Evolutionary conservation across 768 basidiomycete species (phyloP), one percentile per base, ranked within the genome.

Genomic region (Auricularia sp.): DNA sequence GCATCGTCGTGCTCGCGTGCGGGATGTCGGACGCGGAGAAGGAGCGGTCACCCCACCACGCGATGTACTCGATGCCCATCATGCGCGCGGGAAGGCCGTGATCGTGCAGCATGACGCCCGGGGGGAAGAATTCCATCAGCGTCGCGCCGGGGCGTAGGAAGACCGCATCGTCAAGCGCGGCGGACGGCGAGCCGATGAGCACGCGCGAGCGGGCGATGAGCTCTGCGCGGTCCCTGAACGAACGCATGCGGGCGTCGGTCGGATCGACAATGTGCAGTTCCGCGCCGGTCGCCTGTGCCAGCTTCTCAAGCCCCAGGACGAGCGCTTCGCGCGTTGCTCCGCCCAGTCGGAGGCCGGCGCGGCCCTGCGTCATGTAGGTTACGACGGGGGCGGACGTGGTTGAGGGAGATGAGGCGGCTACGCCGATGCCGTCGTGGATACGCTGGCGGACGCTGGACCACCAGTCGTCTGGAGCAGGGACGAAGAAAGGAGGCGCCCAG

Each of bases 101-200:
- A 69, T 90, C 87, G 61, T 80, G 82, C 33, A 80, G 78, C 73
- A 89, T 92, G 21, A 80, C 80, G n/a, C 81, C 82, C 2, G 80
- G 76, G 21, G 85, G 87, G 75, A 89, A 92, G 70, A 93, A 79
- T 75, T 94, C 92, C 77, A 92, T 83, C 42, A 92, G 77, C 3
- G 86, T 85, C 24, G 88, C 79, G 33, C 81, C 54, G 3, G 72
- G 69, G 65, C 82, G 83, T 83, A 92, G 85, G 76, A 86, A 92
- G 16, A 88, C 73, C 64, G 83, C 74, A 71, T 92, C 89, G 68
- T 88, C 78, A 35, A 92, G 80, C 67, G 86, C 82, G 62, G 77
- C 71, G 3, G 87, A 83, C 68, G 85, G 77, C 18, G 84, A 81
- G 45, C 87, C 85, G 44, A 90, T 68, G 36, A 89, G 74, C 65